Evolutionary conservation across 2,329 filamentous ascomycete genomes (phyloP).

Genomic region (Fonsecaea monophora): DNA sequence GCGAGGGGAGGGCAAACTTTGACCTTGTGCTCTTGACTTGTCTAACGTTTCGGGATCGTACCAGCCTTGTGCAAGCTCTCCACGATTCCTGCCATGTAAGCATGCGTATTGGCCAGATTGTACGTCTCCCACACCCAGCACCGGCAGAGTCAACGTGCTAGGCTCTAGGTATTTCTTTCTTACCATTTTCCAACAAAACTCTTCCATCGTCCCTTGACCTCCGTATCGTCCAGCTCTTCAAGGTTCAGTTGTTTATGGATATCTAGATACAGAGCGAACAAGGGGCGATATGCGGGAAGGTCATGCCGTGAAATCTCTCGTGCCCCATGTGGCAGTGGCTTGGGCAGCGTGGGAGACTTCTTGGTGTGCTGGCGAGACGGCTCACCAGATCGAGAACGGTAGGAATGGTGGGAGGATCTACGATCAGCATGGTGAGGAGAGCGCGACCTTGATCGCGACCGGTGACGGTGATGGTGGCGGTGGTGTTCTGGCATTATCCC

Average conservation of each 20-base stretch:
- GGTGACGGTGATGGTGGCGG: neutral
- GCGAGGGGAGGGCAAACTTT: neutral
- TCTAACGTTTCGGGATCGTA: slow-evolving; percentile 80
- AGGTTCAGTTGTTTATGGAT: slow-evolving; percentile 81
- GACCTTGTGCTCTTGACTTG: slow-evolving; percentile 47
- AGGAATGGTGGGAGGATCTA: slow-evolving; percentile 19
- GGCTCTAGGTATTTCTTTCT: slow-evolving; percentile 36
- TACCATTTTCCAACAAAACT: slow-evolving; percentile 89
- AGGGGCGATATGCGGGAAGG: slow-evolving; percentile 67
- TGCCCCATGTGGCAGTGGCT: slow-evolving; percentile 69
- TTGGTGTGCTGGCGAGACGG: slow-evolving; percentile 13
- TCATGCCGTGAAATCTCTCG: slow-evolving; percentile 72
- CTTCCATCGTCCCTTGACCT: slow-evolving; percentile 86
- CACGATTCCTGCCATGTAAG: slow-evolving; percentile 70
- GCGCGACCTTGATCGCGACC: slow-evolving; percentile 25
- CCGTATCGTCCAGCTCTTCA: slow-evolving; percentile 72
- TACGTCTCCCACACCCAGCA: neutral
- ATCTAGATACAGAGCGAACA: slow-evolving; percentile 85
- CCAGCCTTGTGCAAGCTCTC: slow-evolving; percentile 87
- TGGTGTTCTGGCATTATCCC: slow-evolving; percentile 16
- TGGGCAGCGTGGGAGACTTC: neutral
- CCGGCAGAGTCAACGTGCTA: neutral
- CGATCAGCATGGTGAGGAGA: slow-evolving; percentile 32
- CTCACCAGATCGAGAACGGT: slow-evolving; percentile 20
- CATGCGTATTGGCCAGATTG: neutral